Conservation (phyloP, 148 eudicot genomes). For the Vaccinium macrocarpon region DNA sequence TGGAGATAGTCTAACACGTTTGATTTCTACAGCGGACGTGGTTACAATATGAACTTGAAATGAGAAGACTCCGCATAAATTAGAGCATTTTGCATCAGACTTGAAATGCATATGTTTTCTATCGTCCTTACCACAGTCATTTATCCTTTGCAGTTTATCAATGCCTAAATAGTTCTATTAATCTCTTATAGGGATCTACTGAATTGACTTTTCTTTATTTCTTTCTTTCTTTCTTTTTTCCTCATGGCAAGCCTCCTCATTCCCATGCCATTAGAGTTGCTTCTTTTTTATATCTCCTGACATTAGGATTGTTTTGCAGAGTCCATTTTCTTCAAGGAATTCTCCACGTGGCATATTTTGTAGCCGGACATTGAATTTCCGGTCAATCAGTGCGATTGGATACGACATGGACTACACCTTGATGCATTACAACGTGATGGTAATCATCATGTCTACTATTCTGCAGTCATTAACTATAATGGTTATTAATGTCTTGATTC, state of each 20-base stretch:
- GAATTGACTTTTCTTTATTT: neutral
- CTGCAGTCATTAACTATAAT: neutral
- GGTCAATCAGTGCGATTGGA: slow-evolving; percentile 95
- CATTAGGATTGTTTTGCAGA: slow-evolving; percentile 46
- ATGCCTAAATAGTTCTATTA: neutral
- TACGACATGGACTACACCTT: slow-evolving; percentile 99
- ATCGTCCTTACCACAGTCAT: neutral
- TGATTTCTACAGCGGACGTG: neutral
- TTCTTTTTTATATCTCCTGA: slow-evolving; percentile 1
- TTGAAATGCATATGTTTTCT: neutral
- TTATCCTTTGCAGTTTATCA: neutral
- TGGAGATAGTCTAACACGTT: neutral
- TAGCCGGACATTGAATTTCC: slow-evolving; percentile 84
- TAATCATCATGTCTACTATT: slow-evolving; percentile 20
- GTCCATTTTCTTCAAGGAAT: slow-evolving; percentile 65
- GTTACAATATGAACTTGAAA: neutral
- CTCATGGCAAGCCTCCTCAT: neutral
- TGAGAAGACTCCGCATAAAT: neutral
- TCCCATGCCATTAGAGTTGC: neutral
- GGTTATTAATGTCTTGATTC: neutral
- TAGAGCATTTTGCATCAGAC: neutral
- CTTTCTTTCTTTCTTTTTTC: too few relatives aligned
- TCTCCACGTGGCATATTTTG: slow-evolving; percentile 96
- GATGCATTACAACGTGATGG: slow-evolving; percentile 96
- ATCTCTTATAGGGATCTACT: neutral